A percentile compares a stretch with the other conserved stretches of the same genome.
phyloP scores from a whole-genome alignment of 345 rosid genomes.

The Heritiera littoralis region DNA sequence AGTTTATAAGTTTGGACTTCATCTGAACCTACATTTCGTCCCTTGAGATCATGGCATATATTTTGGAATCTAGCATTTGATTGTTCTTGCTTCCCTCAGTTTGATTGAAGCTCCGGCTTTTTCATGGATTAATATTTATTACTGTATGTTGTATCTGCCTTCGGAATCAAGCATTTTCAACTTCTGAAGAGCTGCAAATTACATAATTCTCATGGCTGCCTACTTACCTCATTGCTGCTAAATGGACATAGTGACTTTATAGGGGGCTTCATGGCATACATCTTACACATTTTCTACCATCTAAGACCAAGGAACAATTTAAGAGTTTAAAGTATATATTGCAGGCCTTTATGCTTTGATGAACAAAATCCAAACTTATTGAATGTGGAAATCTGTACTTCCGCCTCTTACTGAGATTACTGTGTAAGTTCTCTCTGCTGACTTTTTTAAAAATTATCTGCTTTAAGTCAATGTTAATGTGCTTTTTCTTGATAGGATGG shows the following conservation, averaged over 20 bases:
- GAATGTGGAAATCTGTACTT: slow-evolving; percentile 65
- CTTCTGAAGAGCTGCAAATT: background rate
- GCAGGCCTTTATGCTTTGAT: slow-evolving; percentile 82
- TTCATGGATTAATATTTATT: no score
- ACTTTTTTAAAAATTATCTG: background rate
- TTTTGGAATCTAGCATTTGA: background rate
- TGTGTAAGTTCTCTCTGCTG: slow-evolving; percentile 47
- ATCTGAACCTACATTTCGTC: background rate
- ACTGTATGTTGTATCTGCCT: no score
- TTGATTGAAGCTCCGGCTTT: background rate
- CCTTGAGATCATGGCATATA: background rate
- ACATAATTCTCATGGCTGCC: background rate
- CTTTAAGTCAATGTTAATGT: slow-evolving; percentile 4
- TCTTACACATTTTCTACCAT: slow-evolving; percentile 26
- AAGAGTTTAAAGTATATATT: slow-evolving; percentile 47
- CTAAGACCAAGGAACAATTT: slow-evolving; percentile 16
- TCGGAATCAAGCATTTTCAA: background rate
- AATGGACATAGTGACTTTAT: background rate
- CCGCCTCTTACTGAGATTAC: slow-evolving; percentile 88
- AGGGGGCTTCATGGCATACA: background rate
- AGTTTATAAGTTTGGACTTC: background rate
- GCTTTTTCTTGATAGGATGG: slow-evolving; percentile 55
- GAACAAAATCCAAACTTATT: slow-evolving; percentile 75
- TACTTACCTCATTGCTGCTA: background rate
- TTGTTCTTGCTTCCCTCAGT: slow-evolving; percentile 3